Evolutionary conservation across 305 asterid species (phyloP).

Genomic region (Fraxinus platypoda): DNA sequence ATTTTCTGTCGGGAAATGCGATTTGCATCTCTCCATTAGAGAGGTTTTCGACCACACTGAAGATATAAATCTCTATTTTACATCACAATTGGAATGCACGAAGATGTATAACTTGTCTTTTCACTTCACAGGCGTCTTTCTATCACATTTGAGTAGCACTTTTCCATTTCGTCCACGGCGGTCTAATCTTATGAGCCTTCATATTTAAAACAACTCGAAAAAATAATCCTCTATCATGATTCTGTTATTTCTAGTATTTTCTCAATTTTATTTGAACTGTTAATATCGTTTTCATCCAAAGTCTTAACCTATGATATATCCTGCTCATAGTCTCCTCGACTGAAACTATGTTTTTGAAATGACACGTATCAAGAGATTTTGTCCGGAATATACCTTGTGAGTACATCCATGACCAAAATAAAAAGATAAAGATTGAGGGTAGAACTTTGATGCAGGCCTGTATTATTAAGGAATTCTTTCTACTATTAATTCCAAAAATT

Average conservation of each 20-base stretch:
- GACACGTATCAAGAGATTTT: background rate
- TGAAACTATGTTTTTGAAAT: background rate
- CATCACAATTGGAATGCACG: no score
- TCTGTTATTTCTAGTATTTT: background rate
- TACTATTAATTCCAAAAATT: background rate
- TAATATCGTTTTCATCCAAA: background rate
- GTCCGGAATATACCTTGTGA: background rate
- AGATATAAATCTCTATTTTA: no score
- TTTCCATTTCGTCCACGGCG: background rate
- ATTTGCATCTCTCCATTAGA: no score
- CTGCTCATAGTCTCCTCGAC: background rate
- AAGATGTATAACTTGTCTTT: background rate
- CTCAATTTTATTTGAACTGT: background rate
- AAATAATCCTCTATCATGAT: background rate
- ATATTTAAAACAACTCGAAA: background rate
- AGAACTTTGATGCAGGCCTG: background rate
- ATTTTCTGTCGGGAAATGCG: no score
- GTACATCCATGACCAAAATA: background rate
- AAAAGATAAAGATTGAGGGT: background rate
- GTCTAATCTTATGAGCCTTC: background rate
- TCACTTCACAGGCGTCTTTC: background rate
- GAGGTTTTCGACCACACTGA: no score
- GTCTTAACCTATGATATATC: background rate
- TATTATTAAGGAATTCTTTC: background rate
- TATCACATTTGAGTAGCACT: background rate